Evolutionary conservation across 2,329 filamentous ascomycete species (phyloP).

Genomic region (Byssochlamys sp.): DNA sequence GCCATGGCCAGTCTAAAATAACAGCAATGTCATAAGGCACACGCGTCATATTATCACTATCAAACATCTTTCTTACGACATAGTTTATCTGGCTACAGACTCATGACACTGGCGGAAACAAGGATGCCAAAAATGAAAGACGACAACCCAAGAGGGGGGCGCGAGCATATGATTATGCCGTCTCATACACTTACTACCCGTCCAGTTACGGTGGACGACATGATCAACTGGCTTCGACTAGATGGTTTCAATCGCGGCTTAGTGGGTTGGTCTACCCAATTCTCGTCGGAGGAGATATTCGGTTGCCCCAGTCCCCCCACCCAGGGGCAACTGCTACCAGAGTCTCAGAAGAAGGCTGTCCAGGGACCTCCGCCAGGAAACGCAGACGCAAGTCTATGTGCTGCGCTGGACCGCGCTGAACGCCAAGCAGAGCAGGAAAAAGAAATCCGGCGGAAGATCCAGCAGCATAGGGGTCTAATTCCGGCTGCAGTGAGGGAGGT

Average conservation of each 20-base stretch:
- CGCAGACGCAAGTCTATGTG: background rate
- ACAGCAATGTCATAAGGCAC: too few species aligned
- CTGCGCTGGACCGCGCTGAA: background rate
- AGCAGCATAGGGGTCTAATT: constrained; percentile 3
- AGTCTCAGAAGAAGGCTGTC: background rate
- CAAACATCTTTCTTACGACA: too few species aligned
- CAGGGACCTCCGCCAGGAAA: background rate
- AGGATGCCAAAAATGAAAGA: background rate
- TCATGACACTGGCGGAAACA: too few species aligned
- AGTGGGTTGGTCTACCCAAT: constrained; percentile 7
- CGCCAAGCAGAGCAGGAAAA: background rate
- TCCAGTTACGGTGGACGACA: constrained; percentile 5
- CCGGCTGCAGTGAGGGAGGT: constrained; percentile 5
- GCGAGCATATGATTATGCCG: background rate
- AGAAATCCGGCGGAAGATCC: constrained; percentile 6
- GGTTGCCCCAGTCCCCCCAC: background rate
- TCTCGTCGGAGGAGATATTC: constrained; percentile 1
- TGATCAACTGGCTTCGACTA: constrained; percentile 9
- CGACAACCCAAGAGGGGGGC: background rate
- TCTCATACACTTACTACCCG: background rate
- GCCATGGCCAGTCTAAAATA: background rate
- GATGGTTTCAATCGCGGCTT: constrained; percentile 7
- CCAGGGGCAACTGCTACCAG: background rate
- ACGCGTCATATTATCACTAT: too few species aligned
- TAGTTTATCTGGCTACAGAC: too few species aligned